Conservation (phyloP, 1,139 yeast genomes). For the Saccharomycopsis phalli region DNA sequence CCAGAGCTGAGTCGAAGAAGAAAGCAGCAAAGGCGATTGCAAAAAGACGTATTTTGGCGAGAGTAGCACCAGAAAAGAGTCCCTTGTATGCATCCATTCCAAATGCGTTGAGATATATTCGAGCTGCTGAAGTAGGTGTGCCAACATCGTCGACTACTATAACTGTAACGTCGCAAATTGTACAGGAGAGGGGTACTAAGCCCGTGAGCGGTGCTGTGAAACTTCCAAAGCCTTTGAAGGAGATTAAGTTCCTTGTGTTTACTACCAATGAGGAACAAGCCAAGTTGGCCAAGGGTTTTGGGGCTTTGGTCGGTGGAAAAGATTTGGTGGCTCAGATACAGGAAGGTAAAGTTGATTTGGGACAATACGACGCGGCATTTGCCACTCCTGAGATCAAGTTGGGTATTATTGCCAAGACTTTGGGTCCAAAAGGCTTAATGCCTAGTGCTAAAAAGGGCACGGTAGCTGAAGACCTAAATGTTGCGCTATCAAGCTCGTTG, state of each 20-base stretch:
- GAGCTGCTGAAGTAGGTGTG: slow-evolving; percentile 89
- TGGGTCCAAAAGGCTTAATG: slow-evolving; percentile 89
- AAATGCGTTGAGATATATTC: slow-evolving; percentile 63
- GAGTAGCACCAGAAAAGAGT: slow-evolving; percentile 39
- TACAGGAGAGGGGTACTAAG: slow-evolving; percentile 72
- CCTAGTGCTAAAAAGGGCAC: slow-evolving; percentile 85
- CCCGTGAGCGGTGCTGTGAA: slow-evolving; percentile 66
- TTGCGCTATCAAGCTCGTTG: slow-evolving; percentile 44
- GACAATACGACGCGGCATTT: slow-evolving; percentile 63
- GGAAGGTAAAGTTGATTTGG: slow-evolving; percentile 40
- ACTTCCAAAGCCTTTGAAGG: slow-evolving; percentile 68
- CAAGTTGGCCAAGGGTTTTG: slow-evolving; percentile 45
- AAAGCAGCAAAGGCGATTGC: slow-evolving; percentile 21
- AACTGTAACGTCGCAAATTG: slow-evolving; percentile 54
- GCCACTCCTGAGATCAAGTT: slow-evolving; percentile 80
- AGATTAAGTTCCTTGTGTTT: slow-evolving; percentile 59
- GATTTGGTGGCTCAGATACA: slow-evolving; percentile 59
- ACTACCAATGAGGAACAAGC: slow-evolving; percentile 48
- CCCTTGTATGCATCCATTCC: slow-evolving; percentile 69
- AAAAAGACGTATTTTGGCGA: slow-evolving; percentile 32
- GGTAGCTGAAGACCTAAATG: slow-evolving; percentile 56
- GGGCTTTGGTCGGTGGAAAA: slow-evolving; percentile 58
- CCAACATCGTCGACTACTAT: slow-evolving; percentile 61
- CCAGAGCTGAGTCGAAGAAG: slow-evolving; percentile 15
- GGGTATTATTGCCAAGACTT: slow-evolving; percentile 57